Evolutionary conservation across 306 rosid genomes (phyloP).

Genomic region (Pterocarpus macrocarpus): DNA sequence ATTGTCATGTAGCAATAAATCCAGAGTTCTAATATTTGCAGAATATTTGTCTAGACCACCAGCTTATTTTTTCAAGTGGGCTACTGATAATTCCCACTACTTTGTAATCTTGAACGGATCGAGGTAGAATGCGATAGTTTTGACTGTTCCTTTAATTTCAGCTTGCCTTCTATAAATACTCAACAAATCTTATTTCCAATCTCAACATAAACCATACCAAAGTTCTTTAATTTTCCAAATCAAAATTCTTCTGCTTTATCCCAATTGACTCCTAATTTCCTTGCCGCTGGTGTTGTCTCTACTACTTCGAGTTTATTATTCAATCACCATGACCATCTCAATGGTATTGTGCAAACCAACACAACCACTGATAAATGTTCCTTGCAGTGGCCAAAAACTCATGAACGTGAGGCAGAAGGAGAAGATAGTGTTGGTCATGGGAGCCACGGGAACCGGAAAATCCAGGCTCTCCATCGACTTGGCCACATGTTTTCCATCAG

Average conservation of each 20-base stretch:
- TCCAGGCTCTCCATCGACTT: conserved; percentile 72
- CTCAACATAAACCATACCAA: neutral
- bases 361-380: conserved; percentile 49
- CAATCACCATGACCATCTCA: conserved; percentile 41
- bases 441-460: conserved; percentile 81
- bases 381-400: conserved; percentile 44
- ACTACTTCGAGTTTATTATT: neutral
- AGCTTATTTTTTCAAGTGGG: neutral
- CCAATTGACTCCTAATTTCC: neutral
- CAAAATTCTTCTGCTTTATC: neutral
- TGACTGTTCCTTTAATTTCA: neutral
- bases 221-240: neutral
- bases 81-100: conserved; percentile 24
- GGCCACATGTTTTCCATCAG: conserved; percentile 59
- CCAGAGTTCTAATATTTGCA: neutral
- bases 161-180: conserved; percentile 30
- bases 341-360: conserved; percentile 52
- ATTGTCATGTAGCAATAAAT: neutral
- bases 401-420: conserved; percentile 56
- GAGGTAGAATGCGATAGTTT: conserved; percentile 23
- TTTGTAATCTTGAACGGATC: conserved; percentile 30
- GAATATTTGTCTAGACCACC: conserved; percentile 40
- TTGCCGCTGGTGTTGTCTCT: neutral
- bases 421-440: conserved; percentile 74
- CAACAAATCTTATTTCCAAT: neutral